Conservation (phyloP, 768 basidiomycete species). For the Candolleomyces eurysporus region DNA sequence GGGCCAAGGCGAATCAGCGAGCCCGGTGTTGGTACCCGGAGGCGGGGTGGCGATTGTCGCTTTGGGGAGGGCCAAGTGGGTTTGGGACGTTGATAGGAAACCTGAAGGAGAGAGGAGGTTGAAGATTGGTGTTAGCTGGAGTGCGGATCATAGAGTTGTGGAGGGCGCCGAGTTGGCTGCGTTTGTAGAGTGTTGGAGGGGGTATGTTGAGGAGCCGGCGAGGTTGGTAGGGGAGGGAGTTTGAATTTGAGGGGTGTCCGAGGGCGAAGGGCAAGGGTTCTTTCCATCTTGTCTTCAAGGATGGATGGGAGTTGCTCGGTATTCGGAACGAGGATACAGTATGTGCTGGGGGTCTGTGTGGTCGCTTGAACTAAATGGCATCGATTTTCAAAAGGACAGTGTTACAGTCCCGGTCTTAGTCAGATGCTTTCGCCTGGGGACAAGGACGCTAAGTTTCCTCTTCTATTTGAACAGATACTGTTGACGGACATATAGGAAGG, state of each 20-base stretch:
- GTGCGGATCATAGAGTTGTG: conserved; percentile 83
- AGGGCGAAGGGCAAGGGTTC: too few species aligned
- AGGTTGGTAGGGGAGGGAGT: conserved; percentile 58
- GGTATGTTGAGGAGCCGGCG: conserved; percentile 73
- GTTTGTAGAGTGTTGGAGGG: conserved; percentile 84
- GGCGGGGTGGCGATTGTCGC: conserved; percentile 87
- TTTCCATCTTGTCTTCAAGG: too few species aligned
- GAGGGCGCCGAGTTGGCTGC: conserved; percentile 89
- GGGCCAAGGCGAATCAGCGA: conserved; percentile 68
- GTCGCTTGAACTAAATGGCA: too few species aligned
- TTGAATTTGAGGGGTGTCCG: conserved; percentile 10
- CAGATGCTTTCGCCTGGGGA: too few species aligned
- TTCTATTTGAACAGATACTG: too few species aligned
- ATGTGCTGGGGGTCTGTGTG: too few species aligned
- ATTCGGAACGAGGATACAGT: too few species aligned
- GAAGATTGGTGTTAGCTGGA: conserved; percentile 66
- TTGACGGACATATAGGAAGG: too few species aligned
- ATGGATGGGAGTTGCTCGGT: too few species aligned
- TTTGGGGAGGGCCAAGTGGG: conserved; percentile 75
- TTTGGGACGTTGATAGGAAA: conserved; percentile 58
- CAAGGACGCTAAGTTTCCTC: too few species aligned
- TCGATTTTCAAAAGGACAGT: too few species aligned
- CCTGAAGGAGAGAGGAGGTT: conserved; percentile 25
- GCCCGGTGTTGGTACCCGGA: conserved; percentile 76
- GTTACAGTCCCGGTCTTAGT: too few species aligned